Base-by-base conservation (phyloP, 768 basidiomycete species). In the Suillus alpinus region DNA sequence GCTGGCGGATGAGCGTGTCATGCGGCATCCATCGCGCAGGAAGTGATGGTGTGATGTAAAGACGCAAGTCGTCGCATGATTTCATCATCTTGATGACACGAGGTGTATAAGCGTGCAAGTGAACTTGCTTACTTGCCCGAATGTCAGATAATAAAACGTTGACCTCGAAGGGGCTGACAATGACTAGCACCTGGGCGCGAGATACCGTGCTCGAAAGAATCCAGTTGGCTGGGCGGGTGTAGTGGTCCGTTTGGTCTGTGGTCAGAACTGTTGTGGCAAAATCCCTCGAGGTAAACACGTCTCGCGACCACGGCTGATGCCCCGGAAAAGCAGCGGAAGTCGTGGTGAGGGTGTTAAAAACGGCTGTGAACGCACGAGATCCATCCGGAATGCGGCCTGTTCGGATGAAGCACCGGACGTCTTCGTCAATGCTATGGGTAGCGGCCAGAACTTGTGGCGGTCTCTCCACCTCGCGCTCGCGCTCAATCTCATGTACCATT, bases 211-310 rank as follows among this genome's bases (percentile, higher is more conserved):
- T 76, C 59, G 62, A 76, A 37, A 81, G 37, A 47, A 83, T 71
- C 81, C 82, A 83, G 34, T 78, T 71, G 41, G 80, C 77, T 0
- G 79, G 73, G 10, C 75, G 73, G 14, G 76, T 68, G 31, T 77
- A 73, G 46, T 76, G 73, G 26, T 76, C 72, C 9, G 51, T 47
- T 23, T 66, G 69, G 43, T 63, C 56, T 37, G 4, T 2, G 3
- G 23, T 23, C 12, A 12, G 9, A 23, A 65, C 56, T 0, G 65
- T 67, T 6, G 14, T 49, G 14, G 41, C 36, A 9, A 69, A 70
- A 47, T 71, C 67, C 6, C 23, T 32, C 1, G 69, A 71, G 2
- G 43, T 63, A 26, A 68, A n/a, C 9, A 68, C 37, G 7, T 31
- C 39, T 10, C n/a, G 53, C 9, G 60, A 60, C 69, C 69, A 75